Percentiles rank a stretch among this genome's conserved stretches.
phyloP scores from a whole-genome alignment of 352 stramenopile genomes.

The Globisporangium uncinulatum region DNA sequence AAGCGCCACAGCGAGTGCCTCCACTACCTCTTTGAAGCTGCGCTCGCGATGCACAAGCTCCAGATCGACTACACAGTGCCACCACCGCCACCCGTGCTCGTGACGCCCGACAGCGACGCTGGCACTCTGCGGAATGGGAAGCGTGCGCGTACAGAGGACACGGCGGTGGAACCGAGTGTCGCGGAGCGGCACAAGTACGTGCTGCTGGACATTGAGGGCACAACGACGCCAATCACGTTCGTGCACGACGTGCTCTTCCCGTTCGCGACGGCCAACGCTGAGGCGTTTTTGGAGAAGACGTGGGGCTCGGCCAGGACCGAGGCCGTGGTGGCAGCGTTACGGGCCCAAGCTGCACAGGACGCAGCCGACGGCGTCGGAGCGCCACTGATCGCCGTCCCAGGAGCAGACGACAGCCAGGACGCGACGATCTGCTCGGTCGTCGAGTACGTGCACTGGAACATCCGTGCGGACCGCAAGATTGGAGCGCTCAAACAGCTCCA shows the following conservation, averaged over 20 bases:
- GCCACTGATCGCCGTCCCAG: constrained; percentile 19
- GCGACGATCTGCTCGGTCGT: constrained; percentile 30
- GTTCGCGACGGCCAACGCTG: constrained; percentile 69
- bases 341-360: constrained; percentile 41
- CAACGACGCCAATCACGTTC: constrained; percentile 94
- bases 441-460: constrained; percentile 69
- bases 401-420: constrained; percentile 12
- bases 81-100: constrained; percentile 18
- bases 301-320: constrained; percentile 51
- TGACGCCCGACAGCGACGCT: constrained; percentile 19
- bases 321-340: constrained; percentile 38
- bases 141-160: constrained; percentile 19
- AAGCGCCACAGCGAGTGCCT: constrained; percentile 96
- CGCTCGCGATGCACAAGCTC: constrained; percentile 88
- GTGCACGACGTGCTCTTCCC: constrained; percentile 95
- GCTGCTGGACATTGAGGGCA: constrained; percentile 95
- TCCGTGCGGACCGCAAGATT: constrained; percentile 77
- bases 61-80: constrained; percentile 66
- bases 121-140: constrained; percentile 39
- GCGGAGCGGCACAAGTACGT: constrained; percentile 88
- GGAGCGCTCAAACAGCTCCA: constrained; percentile 88
- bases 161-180: constrained; percentile 16
- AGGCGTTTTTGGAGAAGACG: constrained; percentile 46
- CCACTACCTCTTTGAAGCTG: constrained; percentile 94
- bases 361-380: constrained; percentile 20